Base-by-base conservation (phyloP, 2,329 filamentous ascomycete genomes). In the Chrysoporthe puriensis region DNA sequence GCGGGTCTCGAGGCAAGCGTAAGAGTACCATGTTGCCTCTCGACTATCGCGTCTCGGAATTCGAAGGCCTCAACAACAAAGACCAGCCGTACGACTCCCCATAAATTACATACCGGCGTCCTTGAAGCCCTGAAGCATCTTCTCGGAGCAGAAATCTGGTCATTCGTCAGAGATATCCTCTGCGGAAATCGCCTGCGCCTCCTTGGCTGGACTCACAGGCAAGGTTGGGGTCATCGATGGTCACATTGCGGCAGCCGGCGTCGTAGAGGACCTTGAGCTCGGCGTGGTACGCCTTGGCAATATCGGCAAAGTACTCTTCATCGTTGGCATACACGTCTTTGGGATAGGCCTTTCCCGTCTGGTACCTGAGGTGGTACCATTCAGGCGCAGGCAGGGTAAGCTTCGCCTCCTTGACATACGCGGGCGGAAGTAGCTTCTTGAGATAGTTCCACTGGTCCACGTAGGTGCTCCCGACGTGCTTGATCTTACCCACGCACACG, bases 91-190 rank as follows among this genome's bases (percentile, higher is more conserved):
- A 52, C n/a, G 50, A 13, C 50, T 52, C n/a, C 36, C 26, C n/a
- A 52, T 26, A 54, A 32, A 54, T n/a, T 11, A 57, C 54, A 26
- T 40, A 57, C 54, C 90, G 32, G 84, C 83, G 66, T 85, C 81
- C 79, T 83, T 74, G 66, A 82, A 87, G 40, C 87, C 86, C 66
- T 82, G 79, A 18, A 89, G 79, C 87, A 91, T 91, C 70, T 87
- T 86, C 48, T 90, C 86, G 4, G 86, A 89, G 79, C 89, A 91
- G 77, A 91, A 91, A 76, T 91, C 84, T 85, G 48, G 44, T 18
- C 2, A n/a, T 14, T 6, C 26, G 44, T 68, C n/a, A 63, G 52
- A 18, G 7, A 54, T 21, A 52, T 26, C 16, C n/a, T 13, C 5
- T 4, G 50, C 50, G 21, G 26, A 9, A 54, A 14, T n/a, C 2